Conservation (phyloP, 306 rosid species). For the Mimosa pudica region DNA sequence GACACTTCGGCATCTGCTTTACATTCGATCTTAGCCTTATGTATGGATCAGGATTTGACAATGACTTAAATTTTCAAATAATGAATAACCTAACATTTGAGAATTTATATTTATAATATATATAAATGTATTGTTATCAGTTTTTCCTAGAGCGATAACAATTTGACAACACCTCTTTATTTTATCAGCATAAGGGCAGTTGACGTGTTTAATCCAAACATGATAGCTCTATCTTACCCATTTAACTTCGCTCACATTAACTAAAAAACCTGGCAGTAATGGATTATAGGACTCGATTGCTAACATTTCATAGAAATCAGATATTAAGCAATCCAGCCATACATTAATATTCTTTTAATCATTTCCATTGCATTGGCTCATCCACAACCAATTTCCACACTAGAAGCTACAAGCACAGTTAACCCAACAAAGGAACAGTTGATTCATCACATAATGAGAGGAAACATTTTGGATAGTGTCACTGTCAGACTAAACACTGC, state of each 20-base stretch:
- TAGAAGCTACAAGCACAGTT: slow-evolving; percentile 11
- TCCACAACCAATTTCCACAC: slow-evolving; percentile 27
- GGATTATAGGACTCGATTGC: neutral
- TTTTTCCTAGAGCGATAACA: neutral
- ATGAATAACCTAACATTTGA: neutral
- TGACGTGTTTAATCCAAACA: neutral
- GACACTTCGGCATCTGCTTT: neutral
- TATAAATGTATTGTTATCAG: neutral
- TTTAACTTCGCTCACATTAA: neutral
- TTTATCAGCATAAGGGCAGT: neutral
- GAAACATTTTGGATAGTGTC: slow-evolving; percentile 29
- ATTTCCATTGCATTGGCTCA: slow-evolving; percentile 21
- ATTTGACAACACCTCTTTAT: neutral
- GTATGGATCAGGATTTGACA: neutral
- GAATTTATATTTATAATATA: neutral
- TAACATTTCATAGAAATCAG: neutral
- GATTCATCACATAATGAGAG: slow-evolving; percentile 31
- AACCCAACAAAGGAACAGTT: slow-evolving; percentile 20
- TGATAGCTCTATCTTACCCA: neutral
- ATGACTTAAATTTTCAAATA: neutral
- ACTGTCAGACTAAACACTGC: slow-evolving; percentile 35
- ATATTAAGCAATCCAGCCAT: slow-evolving; percentile 23
- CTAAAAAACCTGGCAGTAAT: neutral
- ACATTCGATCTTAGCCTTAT: neutral
- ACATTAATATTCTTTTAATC: neutral